Evolutionary conservation across 352 stramenopile genomes (phyloP), one percentile per base, ranked within the genome.

Genomic region (Pythium diclinum): DNA sequence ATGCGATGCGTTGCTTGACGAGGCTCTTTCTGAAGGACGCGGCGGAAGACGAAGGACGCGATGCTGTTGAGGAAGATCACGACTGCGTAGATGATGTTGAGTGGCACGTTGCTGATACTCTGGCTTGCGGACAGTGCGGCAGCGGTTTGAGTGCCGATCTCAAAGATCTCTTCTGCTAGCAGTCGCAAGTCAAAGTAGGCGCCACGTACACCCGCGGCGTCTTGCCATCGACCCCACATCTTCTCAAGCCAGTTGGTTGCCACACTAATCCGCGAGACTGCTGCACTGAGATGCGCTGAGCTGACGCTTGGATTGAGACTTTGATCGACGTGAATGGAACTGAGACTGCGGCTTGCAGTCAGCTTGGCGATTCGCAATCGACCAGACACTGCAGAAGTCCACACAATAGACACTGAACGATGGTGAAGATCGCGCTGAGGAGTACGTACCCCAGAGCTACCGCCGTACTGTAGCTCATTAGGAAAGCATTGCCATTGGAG

Each of bases 61-160:
- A 57, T 16, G 21, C 63, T 36, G 17, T 44, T 69, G 56, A 69
- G 36, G 42, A 63, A 69, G 32, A 69, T 64, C 3, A 65, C 42
- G 8, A 55, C 32, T 14, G 8, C 63, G 49, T 69, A 69, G n/a
- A 19, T 19, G 1, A 48, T 9, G 40, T 69, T 64, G 11, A 69
- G 33, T 0, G 14, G 8, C 6, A 54, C 13, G 48, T 55, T 61
- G 49, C 49, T 60, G 57, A 63, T 56, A n/a, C 34, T 38, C 14
- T 63, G 17, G 57, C 25, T 46, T 16, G 57, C 19, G 3, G 16
- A 34, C 16, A 17, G 38, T 8, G 34, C 61, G 34, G 54, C 38
- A 21, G 23, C 10, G 3, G 44, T 63, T 21, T 63, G 57, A 3
- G 4, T 25, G 8, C 10, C 28, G 2, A 44, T 8, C 49, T 59